Evolutionary conservation across 768 basidiomycete genomes (phyloP).

Genomic region (Tulasnella calospora): DNA sequence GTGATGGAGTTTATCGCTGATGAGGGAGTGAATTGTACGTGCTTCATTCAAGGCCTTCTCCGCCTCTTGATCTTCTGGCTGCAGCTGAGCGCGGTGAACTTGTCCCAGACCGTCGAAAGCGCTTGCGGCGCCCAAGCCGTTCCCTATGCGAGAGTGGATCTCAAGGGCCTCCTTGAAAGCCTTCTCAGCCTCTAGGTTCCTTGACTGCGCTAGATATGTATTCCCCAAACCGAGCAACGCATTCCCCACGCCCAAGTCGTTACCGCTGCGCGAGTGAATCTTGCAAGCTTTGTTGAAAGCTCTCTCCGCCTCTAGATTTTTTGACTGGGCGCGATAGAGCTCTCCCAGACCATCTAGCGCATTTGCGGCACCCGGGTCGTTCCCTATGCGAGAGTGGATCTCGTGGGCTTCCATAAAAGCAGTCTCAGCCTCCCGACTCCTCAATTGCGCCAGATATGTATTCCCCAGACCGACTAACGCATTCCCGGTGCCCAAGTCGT

Average conservation of each 20-base stretch:
- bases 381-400: neutral
- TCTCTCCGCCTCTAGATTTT: neutral
- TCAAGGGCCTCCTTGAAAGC: neutral
- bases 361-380: neutral
- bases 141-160: neutral
- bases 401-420: neutral
- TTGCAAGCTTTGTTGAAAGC: neutral
- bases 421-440: neutral
- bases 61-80: neutral
- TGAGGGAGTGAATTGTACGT: too few relatives aligned
- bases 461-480: neutral
- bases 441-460: neutral
- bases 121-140: neutral
- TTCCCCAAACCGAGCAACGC: neutral
- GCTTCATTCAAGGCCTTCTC: neutral
- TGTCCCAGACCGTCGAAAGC: neutral
- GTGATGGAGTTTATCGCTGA: neutral
- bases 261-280: neutral
- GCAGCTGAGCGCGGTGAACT: neutral
- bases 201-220: neutral
- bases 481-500: neutral
- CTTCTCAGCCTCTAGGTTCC: neutral
- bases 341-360: neutral
- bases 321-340: neutral
- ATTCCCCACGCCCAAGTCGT: neutral